Percentiles rank a stretch among this genome's conserved stretches.
phyloP scores from a whole-genome alignment of 495 filamentous ascomycete species.

The Lasiosphaeris hirsuta region DNA sequence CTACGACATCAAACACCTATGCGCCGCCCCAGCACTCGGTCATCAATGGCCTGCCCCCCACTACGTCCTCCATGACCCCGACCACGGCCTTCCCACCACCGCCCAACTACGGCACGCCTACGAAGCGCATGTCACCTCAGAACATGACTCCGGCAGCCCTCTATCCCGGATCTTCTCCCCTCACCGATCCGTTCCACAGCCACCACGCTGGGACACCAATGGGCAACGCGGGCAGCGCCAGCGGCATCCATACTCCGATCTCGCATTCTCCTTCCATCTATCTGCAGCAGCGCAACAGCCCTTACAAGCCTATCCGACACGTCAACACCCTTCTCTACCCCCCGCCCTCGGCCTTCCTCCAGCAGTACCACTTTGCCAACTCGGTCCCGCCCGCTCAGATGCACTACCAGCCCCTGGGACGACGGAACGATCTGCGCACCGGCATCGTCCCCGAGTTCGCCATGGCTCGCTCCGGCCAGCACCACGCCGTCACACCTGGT shows the following conservation, averaged over 20 bases:
- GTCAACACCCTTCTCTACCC: constrained; percentile 88
- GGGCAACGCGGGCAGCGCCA: constrained; percentile 17
- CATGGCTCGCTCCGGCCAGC: constrained; percentile 18
- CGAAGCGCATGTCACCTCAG: constrained; percentile 37
- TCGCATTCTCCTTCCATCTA: constrained; percentile 57
- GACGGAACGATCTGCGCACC: constrained; percentile 70
- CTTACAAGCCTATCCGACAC: constrained; percentile 85
- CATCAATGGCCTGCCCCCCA: constrained; percentile 21
- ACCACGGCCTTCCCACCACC: constrained; percentile 21
- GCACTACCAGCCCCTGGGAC: constrained; percentile 91
- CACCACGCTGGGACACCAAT: constrained; percentile 27
- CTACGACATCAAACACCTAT: constrained; percentile 30
- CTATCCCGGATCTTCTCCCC: constrained; percentile 46
- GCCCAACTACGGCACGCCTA: constrained; percentile 39
- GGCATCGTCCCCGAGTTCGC: constrained; percentile 77
- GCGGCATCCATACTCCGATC: constrained; percentile 51
- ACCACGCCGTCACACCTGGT: constrained; percentile 7
- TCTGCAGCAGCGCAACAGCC: constrained; percentile 66
- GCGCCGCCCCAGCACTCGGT: constrained; percentile 33
- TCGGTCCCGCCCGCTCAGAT: constrained; percentile 64
- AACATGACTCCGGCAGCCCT: constrained; percentile 29
- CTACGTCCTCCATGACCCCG: constrained; percentile 16
- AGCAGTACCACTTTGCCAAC: constrained; percentile 62
- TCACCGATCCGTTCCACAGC: constrained; percentile 41
- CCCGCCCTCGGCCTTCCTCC: constrained; percentile 74